Evolutionary conservation across 108 stramenopile genomes (phyloP).

Genomic region (Aurantiochytrium sp.): DNA sequence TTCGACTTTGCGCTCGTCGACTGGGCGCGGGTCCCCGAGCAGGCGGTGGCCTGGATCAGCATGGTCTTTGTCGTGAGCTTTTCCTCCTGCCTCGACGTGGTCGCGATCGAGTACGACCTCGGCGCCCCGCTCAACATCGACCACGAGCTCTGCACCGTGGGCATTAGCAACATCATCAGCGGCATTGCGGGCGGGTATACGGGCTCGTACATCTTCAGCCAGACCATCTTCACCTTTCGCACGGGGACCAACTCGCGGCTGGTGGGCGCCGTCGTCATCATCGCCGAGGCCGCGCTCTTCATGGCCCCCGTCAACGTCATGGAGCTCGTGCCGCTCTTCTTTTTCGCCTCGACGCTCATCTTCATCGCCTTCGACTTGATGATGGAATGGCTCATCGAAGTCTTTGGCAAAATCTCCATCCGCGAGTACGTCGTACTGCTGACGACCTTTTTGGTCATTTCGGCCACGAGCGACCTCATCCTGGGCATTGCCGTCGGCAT

Average conservation of each 20-base stretch:
- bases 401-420: constrained; percentile 65
- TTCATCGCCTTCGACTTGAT: constrained; percentile 87
- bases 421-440: constrained; percentile 74
- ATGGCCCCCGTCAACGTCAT: constrained; percentile 71
- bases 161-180: constrained; percentile 80
- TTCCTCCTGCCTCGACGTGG: constrained; percentile 86
- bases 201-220: constrained; percentile 89
- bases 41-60: constrained; percentile 63
- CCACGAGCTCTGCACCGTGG: constrained; percentile 78
- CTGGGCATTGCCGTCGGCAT: constrained; percentile 77
- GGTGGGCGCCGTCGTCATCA: constrained; percentile 71
- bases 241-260: constrained; percentile 73
- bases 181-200: constrained; percentile 86
- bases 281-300: constrained; percentile 56
- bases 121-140: constrained; percentile 85
- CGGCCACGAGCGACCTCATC: constrained; percentile 70
- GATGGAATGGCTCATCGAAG: constrained; percentile 88
- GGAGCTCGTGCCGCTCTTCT: constrained; percentile 79
- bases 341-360: constrained; percentile 82
- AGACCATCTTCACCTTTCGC: constrained; percentile 90
- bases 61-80: constrained; percentile 94
- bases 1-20: constrained; percentile 13
- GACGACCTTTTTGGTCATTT: constrained; percentile 73
- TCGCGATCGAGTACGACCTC: constrained; percentile 94
- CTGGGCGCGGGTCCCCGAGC: constrained; percentile 64